A percentile compares a stretch with the other conserved stretches of the same genome.
These are phyloP conservation scores for Pulicaria dysenterica DNA, from an alignment of 129 eudicot genomes.

Conservation along the genomic window DNA sequence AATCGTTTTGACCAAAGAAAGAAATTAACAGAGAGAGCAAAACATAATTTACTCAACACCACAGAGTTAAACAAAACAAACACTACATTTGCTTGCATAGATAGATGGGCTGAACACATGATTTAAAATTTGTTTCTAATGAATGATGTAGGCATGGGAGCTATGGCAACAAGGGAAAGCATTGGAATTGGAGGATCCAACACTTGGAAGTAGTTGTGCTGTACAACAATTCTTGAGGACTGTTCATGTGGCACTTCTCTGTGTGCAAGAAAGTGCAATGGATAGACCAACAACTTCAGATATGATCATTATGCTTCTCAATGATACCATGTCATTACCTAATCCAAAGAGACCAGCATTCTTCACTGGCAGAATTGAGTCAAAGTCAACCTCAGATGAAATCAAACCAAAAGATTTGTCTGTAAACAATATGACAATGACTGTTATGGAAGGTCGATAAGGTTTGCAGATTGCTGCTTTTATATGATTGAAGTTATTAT, in stretches of 20 bases:
- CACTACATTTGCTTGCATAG: too few species aligned
- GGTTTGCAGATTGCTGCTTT: neutral
- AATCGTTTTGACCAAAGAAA: too few species aligned
- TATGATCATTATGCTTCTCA: slow-evolving; percentile 30
- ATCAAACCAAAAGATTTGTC: slow-evolving; percentile 3
- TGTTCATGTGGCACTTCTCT: slow-evolving; percentile 29
- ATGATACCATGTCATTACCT: slow-evolving; percentile 34
- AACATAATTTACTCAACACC: too few species aligned
- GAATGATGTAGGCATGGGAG: slow-evolving; percentile 26
- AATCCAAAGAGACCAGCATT: slow-evolving; percentile 28
- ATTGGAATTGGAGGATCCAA: slow-evolving; percentile 19
- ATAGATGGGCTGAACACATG: too few species aligned
- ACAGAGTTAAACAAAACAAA: too few species aligned
- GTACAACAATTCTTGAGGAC: slow-evolving; percentile 21
- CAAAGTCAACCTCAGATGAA: slow-evolving; percentile 6
- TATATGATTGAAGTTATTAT: too few species aligned
- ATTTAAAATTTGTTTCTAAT: neutral
- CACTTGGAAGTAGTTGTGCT: slow-evolving; percentile 2
- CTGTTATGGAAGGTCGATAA: slow-evolving; percentile 31
- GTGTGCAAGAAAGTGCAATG: slow-evolving; percentile 13
- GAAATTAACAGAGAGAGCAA: too few species aligned
- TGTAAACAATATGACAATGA: slow-evolving; percentile 22
- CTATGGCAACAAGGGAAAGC: slow-evolving; percentile 26
- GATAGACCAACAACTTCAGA: slow-evolving; percentile 30
- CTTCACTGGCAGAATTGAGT: slow-evolving; percentile 18